Conservation (phyloP, 805 yeast species). For the Torulaspora maleeae region DNA sequence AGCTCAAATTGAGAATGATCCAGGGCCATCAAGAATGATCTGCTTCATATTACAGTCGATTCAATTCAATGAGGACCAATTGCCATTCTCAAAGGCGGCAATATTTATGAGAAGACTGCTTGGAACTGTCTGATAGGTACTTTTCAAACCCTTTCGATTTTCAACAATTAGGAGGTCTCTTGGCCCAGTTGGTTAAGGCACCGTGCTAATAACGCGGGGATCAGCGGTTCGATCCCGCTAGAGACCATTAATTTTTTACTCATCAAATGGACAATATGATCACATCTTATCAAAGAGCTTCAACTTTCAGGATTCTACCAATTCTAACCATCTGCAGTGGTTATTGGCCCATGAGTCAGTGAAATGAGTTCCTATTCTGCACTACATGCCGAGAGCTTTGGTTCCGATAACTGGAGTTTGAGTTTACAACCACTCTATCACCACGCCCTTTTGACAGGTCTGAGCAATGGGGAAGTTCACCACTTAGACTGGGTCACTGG, state of each 20-base stretch:
- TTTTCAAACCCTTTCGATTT: not conserved
- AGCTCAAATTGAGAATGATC: too few species aligned
- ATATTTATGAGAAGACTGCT: too few species aligned
- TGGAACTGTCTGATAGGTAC: too few species aligned
- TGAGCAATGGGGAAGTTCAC: conserved; percentile 33
- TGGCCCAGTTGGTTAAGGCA: conserved; percentile 39
- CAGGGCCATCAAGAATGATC: too few species aligned
- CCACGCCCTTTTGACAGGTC: conserved; percentile 26
- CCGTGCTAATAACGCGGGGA: conserved; percentile 39
- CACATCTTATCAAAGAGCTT: not conserved
- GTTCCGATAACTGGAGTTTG: conserved; percentile 32
- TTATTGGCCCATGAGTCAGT: not conserved
- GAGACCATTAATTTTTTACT: conserved; percentile 27
- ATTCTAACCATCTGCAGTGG: not conserved
- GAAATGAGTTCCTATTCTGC: conserved; percentile 11
- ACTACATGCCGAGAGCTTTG: conserved; percentile 19
- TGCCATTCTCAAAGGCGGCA: too few species aligned
- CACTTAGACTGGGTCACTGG: conserved; percentile 28
- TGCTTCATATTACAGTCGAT: too few species aligned
- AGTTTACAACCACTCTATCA: conserved; percentile 27
- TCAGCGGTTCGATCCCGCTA: conserved; percentile 39
- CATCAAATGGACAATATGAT: not conserved
- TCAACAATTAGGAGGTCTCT: conserved; percentile 22
- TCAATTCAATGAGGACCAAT: too few species aligned
- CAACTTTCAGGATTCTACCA: not conserved